Conservation (phyloP, 2,329 filamentous ascomycete species). For the Fusarium sp. region DNA sequence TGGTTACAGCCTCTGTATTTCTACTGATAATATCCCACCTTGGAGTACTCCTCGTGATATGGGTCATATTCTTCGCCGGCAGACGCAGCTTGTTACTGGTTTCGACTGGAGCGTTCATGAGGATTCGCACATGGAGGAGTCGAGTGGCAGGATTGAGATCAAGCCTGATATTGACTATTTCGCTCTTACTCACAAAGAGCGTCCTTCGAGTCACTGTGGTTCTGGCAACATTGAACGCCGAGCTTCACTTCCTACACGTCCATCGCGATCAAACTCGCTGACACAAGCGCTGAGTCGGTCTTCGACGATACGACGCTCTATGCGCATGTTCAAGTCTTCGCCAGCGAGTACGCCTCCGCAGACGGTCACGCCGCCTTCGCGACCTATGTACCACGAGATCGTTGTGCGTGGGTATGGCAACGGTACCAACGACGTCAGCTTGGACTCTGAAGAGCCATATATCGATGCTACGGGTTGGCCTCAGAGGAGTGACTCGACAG, state of each 20-base stretch:
- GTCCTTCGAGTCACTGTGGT: slow-evolving; percentile 5
- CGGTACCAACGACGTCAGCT: slow-evolving; percentile 55
- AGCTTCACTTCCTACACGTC: slow-evolving; percentile 30
- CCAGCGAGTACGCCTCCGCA: slow-evolving; percentile 30
- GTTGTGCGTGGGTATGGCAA: slow-evolving; percentile 65
- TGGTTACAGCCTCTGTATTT: slow-evolving; percentile 66
- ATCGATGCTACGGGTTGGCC: slow-evolving; percentile 27
- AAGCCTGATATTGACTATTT: slow-evolving; percentile 68
- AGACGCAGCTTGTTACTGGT: slow-evolving; percentile 41
- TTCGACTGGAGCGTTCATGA: slow-evolving; percentile 22
- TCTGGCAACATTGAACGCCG: slow-evolving; percentile 28
- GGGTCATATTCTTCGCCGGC: slow-evolving; percentile 42
- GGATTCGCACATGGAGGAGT: neutral
- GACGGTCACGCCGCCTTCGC: slow-evolving; percentile 18
- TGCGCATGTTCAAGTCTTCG: slow-evolving; percentile 44
- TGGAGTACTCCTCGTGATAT: slow-evolving; percentile 54
- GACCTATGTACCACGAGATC: slow-evolving; percentile 59
- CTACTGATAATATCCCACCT: slow-evolving; percentile 55
- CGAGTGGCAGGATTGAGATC: slow-evolving; percentile 52
- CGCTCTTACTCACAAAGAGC: slow-evolving; percentile 52
- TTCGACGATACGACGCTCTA: slow-evolving; percentile 48
- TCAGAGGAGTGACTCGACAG: slow-evolving; percentile 42
- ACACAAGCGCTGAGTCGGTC: slow-evolving; percentile 45
- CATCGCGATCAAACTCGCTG: slow-evolving; percentile 46
- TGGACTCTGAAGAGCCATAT: slow-evolving; percentile 24